phyloP scores from a whole-genome alignment of 1,284 basidiomycete genomes.

The Thelephora terrestris region DNA sequence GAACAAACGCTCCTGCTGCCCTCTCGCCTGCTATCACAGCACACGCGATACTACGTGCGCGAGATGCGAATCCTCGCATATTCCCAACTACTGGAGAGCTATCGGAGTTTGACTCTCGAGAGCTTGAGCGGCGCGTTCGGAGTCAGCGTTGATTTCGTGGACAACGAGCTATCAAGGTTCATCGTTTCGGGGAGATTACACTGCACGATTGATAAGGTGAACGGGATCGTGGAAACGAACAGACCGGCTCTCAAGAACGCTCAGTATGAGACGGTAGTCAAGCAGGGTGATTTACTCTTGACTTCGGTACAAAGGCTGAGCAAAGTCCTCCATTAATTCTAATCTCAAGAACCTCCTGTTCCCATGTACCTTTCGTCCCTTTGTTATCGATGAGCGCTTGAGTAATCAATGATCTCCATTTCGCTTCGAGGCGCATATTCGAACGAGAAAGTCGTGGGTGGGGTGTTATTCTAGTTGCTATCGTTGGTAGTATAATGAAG shows the following conservation, averaged over 20 bases:
- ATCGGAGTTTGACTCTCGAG: slow-evolving; percentile 84
- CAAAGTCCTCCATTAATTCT: slow-evolving; percentile 53
- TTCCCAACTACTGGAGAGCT: slow-evolving; percentile 84
- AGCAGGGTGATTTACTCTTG: slow-evolving; percentile 82
- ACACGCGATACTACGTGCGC: slow-evolving; percentile 86
- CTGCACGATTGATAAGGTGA: slow-evolving; percentile 91
- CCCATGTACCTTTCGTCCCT: too few relatives aligned
- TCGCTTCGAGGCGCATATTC: too few relatives aligned
- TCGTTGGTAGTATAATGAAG: too few relatives aligned
- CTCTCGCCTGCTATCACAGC: slow-evolving; percentile 78
- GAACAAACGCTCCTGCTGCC: slow-evolving; percentile 84
- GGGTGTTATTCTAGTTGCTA: too few relatives aligned
- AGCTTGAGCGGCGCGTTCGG: slow-evolving; percentile 86
- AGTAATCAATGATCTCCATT: too few relatives aligned
- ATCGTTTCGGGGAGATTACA: slow-evolving; percentile 87
- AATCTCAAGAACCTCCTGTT: too few relatives aligned
- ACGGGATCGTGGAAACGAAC: slow-evolving; percentile 92
- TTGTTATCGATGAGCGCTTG: too few relatives aligned
- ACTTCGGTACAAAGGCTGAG: slow-evolving; percentile 69
- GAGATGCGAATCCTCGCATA: slow-evolving; percentile 98
- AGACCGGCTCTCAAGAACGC: slow-evolving; percentile 79
- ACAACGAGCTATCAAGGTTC: slow-evolving; percentile 86
- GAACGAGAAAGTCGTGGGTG: too few relatives aligned
- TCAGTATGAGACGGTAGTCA: slow-evolving; percentile 85
- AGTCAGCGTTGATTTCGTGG: slow-evolving; percentile 82